phyloP scores from a whole-genome alignment of 192 early-diverging fungal species.

The Coemansia furcata region DNA sequence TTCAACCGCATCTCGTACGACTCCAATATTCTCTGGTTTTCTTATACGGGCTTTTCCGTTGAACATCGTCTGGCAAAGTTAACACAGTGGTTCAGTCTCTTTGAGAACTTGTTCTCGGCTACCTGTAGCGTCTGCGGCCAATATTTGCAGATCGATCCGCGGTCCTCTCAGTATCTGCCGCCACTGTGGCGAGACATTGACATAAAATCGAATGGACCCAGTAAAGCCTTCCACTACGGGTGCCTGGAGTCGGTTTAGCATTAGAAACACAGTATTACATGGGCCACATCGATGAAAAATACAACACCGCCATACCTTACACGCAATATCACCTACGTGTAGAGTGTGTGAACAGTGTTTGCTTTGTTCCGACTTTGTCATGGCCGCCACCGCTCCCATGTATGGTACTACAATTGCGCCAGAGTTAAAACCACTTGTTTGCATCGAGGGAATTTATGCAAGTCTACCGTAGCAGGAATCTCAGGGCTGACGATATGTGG shows the following conservation, averaged over 20 bases:
- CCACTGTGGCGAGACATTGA: conserved; percentile 48
- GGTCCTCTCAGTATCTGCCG: conserved; percentile 47
- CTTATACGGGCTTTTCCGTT: conserved; percentile 43
- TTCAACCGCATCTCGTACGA: conserved; percentile 45
- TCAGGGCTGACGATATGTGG: neutral
- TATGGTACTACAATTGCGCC: neutral
- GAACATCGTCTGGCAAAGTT: conserved; percentile 45
- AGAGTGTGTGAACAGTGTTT: too few species aligned
- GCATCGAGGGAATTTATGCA: neutral
- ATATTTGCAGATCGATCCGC: conserved; percentile 49
- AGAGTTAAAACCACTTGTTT: neutral
- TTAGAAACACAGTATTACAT: too few species aligned
- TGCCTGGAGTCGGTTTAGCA: conserved; percentile 28
- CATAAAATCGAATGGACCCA: conserved; percentile 18
- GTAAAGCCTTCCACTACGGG: conserved; percentile 41
- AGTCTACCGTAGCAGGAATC: neutral
- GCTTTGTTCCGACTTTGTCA: too few species aligned
- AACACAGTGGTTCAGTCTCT: conserved; percentile 48
- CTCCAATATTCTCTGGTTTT: conserved; percentile 48
- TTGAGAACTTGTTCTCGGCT: conserved; percentile 45
- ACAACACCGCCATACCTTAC: neutral
- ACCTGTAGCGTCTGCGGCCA: conserved; percentile 42
- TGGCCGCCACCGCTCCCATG: neutral
- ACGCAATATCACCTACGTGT: too few species aligned
- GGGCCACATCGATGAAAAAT: neutral